Base-by-base conservation (phyloP, 2,329 filamentous ascomycete species). In the Diplodia corticola region DNA sequence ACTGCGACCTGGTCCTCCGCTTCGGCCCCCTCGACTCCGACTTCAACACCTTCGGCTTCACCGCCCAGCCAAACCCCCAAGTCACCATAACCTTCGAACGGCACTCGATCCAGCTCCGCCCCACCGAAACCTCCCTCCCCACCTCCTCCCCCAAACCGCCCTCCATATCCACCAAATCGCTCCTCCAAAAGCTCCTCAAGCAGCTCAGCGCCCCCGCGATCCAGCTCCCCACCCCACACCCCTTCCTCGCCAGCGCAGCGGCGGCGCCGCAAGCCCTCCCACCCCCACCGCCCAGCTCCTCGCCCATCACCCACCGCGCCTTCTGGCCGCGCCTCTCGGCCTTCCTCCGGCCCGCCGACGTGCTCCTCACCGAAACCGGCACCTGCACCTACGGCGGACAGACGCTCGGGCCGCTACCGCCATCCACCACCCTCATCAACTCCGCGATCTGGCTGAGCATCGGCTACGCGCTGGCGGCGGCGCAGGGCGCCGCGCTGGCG, bases 401-500 rank as follows among this genome's bases (percentile, higher is more conserved):
- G 4, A 44, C 5, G 2, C 10, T 54, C 10, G 46, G n/a, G n/a
- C n/a, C 5, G 17, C 17, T 88, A 2, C 84, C 85, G 0, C 72
- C 77, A 1, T 76, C 84, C 68, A 80, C 79, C 4, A 81, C 80
- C 5, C 82, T 33, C 7, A 7, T 33, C 5, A 33, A 33, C 30
- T 33, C 30, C 30, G 9, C 83, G 0, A 86, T 84, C 37, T 88
- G 85, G 84, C 78, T 85, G 2, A 87, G 84, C 0, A 87, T 88
- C 65, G 85, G 85, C 0, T 87, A 86, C 75, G 88, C 86, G 76
- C 80, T 89, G 0, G 83, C 84, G 1, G 86, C 84, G 1, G 81
- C 83, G 3, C 80, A 85, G 24, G 86, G 86, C 2, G 84, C 84
- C 0, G 81, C 83, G 0, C 76, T 87, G 35, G 71, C 66, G 54